Evolutionary conservation across 1,139 yeast genomes (phyloP), one percentile per base, ranked within the genome.

Genomic region (Sugiyamaella xylanicola): DNA sequence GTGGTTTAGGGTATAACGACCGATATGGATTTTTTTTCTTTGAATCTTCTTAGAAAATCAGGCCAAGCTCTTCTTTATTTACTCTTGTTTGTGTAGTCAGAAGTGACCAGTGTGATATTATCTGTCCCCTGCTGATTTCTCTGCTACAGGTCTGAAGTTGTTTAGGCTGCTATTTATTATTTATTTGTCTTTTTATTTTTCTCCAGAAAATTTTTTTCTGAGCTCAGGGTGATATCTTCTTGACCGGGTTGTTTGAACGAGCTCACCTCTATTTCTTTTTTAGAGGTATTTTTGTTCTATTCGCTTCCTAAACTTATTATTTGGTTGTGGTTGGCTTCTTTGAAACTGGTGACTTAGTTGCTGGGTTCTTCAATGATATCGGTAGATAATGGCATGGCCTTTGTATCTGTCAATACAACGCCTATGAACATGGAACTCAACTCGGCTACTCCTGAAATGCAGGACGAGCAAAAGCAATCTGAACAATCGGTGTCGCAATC

Each of bases 351-450:
- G 9, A 25, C 8, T 25, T 25, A 25, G 29, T 9, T 25, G 9
- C 37, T 32, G 3, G 15, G n/a, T 22, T 17, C 29, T 43, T 37
- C 20, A 16, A 45, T 45, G 48, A 45, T 45, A 29, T 32, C 48
- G n/a, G 48, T 45, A 19, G 40, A 45, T 32, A 32, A 19, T 25
- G 47, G 47, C 11, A 15, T 43, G 37, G 47, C 16, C 11, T 25
- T 43, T 19, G 21, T 15, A 5, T n/a, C 47, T 15, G 20, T 19
- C 25, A 44, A 17, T 45, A 17, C 9, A 9, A 27, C 16, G 11
- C 19, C 25, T 45, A 39, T 16, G 9, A 44, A 15, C 13, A 32
- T 44, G 22, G 39, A 29, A 16, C 21, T 7, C 9, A 32, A 32
- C 13, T 13, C 37, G 15, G 37, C 37, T 25, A 25, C 11, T 25